phyloP scores from a whole-genome alignment of 768 basidiomycete genomes.

The Sarcodon aspratus region DNA sequence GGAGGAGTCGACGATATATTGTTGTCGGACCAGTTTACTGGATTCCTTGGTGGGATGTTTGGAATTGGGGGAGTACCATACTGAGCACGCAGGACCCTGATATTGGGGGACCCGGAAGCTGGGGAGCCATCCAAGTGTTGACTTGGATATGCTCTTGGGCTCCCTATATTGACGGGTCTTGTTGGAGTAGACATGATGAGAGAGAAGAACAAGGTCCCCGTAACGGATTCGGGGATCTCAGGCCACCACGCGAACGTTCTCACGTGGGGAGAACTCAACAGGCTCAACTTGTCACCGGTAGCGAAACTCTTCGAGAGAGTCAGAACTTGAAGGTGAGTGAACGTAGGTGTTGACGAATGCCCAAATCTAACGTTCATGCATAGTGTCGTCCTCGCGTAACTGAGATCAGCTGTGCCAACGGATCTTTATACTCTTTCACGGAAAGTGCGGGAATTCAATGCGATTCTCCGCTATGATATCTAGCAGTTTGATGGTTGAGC shows the following conservation, averaged over 20 bases:
- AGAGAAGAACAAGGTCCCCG: not conserved
- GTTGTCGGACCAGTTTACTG: slow-evolving; percentile 23
- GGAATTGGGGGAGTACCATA: slow-evolving; percentile 46
- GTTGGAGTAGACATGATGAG: slow-evolving; percentile 4
- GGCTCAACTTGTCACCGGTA: not conserved
- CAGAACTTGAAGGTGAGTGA: too few species aligned
- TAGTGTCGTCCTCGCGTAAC: too few species aligned
- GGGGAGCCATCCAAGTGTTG: slow-evolving; percentile 5
- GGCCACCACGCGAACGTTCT: not conserved
- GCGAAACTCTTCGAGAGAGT: too few species aligned
- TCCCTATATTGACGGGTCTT: slow-evolving; percentile 12
- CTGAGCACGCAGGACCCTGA: slow-evolving; percentile 52
- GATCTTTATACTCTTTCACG: too few species aligned
- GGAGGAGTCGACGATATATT: slow-evolving; percentile 8
- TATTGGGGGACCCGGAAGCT: slow-evolving; percentile 48
- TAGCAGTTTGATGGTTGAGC: too few species aligned
- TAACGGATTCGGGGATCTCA: too few species aligned
- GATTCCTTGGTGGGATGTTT: slow-evolving; percentile 45
- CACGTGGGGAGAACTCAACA: not conserved
- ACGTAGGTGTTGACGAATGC: too few species aligned
- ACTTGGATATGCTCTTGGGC: slow-evolving; percentile 3
- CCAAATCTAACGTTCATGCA: too few species aligned
- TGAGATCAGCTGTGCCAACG: too few species aligned
- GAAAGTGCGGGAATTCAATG: too few species aligned
- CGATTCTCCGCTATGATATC: too few species aligned